Conservation (phyloP, 495 filamentous ascomycete genomes). For the Penicillium taxi region DNA sequence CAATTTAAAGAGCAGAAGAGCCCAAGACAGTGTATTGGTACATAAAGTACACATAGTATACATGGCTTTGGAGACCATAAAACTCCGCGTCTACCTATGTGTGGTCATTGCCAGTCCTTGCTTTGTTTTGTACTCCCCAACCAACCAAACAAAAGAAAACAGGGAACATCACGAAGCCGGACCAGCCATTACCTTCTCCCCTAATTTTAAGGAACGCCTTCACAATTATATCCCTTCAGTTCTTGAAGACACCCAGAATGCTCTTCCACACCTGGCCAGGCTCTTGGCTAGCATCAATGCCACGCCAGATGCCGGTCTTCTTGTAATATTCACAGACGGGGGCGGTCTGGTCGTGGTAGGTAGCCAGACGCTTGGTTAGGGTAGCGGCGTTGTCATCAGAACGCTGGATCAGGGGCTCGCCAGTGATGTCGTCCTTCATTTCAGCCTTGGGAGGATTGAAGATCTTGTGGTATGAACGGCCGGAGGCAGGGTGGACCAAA, state of each 20-base stretch:
- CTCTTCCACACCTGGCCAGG: conserved; percentile 93
- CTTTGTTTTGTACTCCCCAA: conserved; percentile 7
- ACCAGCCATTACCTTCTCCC: conserved; percentile 6
- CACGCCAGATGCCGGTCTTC: conserved; percentile 92
- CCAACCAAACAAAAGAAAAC: conserved; percentile 16
- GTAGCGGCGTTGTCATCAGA: conserved; percentile 97
- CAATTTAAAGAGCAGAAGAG: too few species aligned
- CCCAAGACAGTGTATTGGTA: conserved; percentile 16
- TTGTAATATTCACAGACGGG: conserved; percentile 95
- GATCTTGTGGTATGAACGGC: conserved; percentile 91
- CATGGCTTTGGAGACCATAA: conserved; percentile 15
- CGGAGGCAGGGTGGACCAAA: conserved; percentile 88
- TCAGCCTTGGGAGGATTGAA: conserved; percentile 95
- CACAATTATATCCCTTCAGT: conserved; percentile 10
- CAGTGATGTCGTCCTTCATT: conserved; percentile 96
- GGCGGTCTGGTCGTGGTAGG: conserved; percentile 88
- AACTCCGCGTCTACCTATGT: conserved; percentile 21
- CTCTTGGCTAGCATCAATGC: conserved; percentile 93
- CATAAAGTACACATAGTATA: conserved; percentile 26
- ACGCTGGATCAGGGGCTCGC: conserved; percentile 93
- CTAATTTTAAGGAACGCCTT: conserved; percentile 2
- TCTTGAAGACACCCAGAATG: conserved; percentile 74
- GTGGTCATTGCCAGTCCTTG: conserved; percentile 13
- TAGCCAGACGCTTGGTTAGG: conserved; percentile 85
- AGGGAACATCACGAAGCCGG: conserved; percentile 7